Evolutionary conservation across 192 early-diverging fungal species (phyloP).

Genomic region (Coemansia sp.): DNA sequence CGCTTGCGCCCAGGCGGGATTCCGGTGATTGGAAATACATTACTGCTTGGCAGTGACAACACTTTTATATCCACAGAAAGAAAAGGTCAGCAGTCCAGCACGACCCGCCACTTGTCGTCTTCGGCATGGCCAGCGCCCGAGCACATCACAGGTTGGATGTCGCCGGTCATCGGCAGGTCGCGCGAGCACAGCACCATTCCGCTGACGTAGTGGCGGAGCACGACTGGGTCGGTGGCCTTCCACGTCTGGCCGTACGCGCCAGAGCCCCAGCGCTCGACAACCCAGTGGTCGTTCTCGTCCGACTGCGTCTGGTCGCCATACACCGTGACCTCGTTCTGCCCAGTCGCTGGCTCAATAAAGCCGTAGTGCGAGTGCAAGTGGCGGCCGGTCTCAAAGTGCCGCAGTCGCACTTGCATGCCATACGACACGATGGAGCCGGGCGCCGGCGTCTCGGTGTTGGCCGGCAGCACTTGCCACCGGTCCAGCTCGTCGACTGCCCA

Average conservation of each 20-base stretch:
- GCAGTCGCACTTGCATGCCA: constrained; percentile 56
- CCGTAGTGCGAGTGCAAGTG: constrained; percentile 61
- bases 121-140: constrained; percentile 56
- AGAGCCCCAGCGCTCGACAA: constrained; percentile 54
- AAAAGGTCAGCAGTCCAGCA: constrained; percentile 14
- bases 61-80: background rate
- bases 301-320: constrained; percentile 53
- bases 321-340: constrained; percentile 60
- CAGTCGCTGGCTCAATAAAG: constrained; percentile 45
- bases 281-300: constrained; percentile 62
- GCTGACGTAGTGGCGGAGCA: constrained; percentile 56
- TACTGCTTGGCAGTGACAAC: background rate
- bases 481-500: constrained; percentile 50
- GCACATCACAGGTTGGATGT: constrained; percentile 56
- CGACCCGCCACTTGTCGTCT: constrained; percentile 58
- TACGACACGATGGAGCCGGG: constrained; percentile 49
- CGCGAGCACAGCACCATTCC: constrained; percentile 55
- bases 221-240: constrained; percentile 47
- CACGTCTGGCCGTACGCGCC: constrained; percentile 53
- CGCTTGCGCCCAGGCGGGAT: too few relatives aligned
- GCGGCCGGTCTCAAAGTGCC: constrained; percentile 52
- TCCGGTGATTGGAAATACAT: background rate
- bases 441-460: constrained; percentile 38
- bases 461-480: constrained; percentile 59
- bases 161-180: constrained; percentile 37